A percentile compares a stretch with the other conserved stretches of the same genome.
Conservation (phyloP, 2,329 filamentous ascomycete genomes). For the Botrytis squamosa region DNA sequence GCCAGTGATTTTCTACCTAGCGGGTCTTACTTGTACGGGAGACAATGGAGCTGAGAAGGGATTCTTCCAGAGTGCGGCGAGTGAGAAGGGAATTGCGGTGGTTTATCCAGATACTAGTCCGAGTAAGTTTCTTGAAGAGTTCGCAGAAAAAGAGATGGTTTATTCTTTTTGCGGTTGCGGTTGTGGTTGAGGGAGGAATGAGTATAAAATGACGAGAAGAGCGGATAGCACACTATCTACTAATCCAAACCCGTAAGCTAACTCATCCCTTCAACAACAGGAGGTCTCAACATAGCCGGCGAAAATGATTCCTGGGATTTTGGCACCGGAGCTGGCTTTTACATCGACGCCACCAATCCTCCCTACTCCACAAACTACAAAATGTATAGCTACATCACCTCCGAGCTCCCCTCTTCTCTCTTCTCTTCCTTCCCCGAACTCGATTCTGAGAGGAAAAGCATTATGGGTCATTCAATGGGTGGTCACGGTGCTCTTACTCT, state of each 20-base stretch:
- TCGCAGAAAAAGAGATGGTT: neutral
- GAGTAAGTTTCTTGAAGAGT: slow-evolving; percentile 49
- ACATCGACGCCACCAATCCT: slow-evolving; percentile 76
- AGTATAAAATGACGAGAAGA: neutral
- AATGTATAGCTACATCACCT: slow-evolving; percentile 92
- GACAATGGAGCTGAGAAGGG: slow-evolving; percentile 82
- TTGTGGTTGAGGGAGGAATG: neutral
- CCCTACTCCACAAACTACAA: slow-evolving; percentile 79
- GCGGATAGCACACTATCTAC: neutral
- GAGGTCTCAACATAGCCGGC: slow-evolving; percentile 73
- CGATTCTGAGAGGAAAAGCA: slow-evolving; percentile 69
- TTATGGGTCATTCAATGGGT: slow-evolving; percentile 96
- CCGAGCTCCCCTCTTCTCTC: slow-evolving; percentile 77
- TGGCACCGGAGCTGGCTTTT: slow-evolving; percentile 89
- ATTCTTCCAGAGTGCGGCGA: slow-evolving; percentile 85
- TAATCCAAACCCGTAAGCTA: neutral
- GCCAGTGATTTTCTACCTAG: slow-evolving; percentile 88
- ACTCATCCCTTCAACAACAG: slow-evolving; percentile 40
- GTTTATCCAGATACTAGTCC: slow-evolving; percentile 95
- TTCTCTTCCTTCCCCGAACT: slow-evolving; percentile 71
- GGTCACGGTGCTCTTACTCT: slow-evolving; percentile 92
- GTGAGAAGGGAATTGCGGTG: slow-evolving; percentile 80
- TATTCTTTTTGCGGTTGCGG: neutral
- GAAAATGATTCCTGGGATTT: slow-evolving; percentile 93
- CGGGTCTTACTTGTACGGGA: slow-evolving; percentile 90